phyloP scores from a whole-genome alignment of 495 filamentous ascomycete species.

The Penicillium ochrochloron region DNA sequence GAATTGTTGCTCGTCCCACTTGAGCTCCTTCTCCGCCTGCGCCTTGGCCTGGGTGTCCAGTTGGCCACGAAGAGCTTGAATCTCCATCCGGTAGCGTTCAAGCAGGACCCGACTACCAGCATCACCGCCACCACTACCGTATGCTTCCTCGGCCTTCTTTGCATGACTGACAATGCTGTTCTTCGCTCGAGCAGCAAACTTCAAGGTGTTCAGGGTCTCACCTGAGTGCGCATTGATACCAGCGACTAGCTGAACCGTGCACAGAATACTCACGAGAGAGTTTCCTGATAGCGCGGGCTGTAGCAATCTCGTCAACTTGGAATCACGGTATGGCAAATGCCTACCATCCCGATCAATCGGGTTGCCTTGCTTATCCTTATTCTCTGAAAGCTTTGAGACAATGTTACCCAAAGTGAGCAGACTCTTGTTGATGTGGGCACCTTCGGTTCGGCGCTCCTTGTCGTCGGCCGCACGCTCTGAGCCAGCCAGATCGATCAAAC shows the following conservation, averaged over 20 bases:
- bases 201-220: slow-evolving; percentile 94
- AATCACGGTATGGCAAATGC: slow-evolving; percentile 94
- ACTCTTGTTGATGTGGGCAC: slow-evolving; percentile 98
- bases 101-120: slow-evolving; percentile 84
- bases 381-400: slow-evolving; percentile 82
- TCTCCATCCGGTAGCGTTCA: slow-evolving; percentile 94
- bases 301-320: slow-evolving; percentile 90
- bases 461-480: slow-evolving; percentile 94
- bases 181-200: slow-evolving; percentile 94
- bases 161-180: slow-evolving; percentile 98
- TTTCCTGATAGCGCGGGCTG: slow-evolving; percentile 93
- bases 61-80: slow-evolving; percentile 77
- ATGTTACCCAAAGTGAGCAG: slow-evolving; percentile 94
- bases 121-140: slow-evolving; percentile 71
- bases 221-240: slow-evolving; percentile 69
- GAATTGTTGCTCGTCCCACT: slow-evolving; percentile 69
- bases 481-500: slow-evolving; percentile 93
- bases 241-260: slow-evolving; percentile 83
- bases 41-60: slow-evolving; percentile 78
- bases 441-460: slow-evolving; percentile 92
- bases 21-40: slow-evolving; percentile 68
- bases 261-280: slow-evolving; percentile 95
- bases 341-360: slow-evolving; percentile 77
- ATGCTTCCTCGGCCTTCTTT: slow-evolving; percentile 89
- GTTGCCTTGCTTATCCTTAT: slow-evolving; percentile 82